A percentile compares a stretch with the other conserved stretches of the same genome.
Conservation (phyloP, 768 basidiomycete genomes). For the Brasilioporus rufonigricans region DNA sequence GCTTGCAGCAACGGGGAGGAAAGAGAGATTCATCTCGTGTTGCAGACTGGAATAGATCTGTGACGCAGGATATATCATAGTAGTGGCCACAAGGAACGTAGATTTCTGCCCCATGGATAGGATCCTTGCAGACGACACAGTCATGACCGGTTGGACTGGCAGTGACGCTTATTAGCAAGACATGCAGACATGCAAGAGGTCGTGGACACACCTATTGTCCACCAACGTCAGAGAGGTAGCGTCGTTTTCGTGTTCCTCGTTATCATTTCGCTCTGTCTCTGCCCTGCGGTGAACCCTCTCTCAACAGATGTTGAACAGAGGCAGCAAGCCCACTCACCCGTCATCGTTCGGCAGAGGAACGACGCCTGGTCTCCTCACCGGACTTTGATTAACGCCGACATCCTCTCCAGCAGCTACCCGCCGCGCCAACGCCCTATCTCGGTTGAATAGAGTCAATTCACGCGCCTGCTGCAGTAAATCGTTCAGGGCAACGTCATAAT, state of each 20-base stretch:
- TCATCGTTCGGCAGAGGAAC: background rate
- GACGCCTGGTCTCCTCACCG: background rate
- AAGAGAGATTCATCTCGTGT: conserved; percentile 38
- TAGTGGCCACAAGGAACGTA: conserved; percentile 34
- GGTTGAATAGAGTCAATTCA: conserved; percentile 10
- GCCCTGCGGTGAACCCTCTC: conserved; percentile 4
- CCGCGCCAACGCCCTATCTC: conserved; percentile 24
- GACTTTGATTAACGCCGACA: background rate
- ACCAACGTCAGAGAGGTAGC: too few relatives aligned
- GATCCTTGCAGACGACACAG: conserved; percentile 37
- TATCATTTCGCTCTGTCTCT: background rate
- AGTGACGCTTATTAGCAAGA: background rate
- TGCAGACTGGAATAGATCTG: conserved; percentile 34
- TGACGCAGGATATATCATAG: conserved; percentile 35
- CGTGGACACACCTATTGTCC: conserved; percentile 15
- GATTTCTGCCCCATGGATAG: conserved; percentile 28
- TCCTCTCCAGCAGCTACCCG: conserved; percentile 13
- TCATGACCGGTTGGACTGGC: conserved; percentile 25
- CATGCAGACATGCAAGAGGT: background rate
- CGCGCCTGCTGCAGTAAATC: conserved; percentile 26
- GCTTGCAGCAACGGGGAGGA: conserved; percentile 41
- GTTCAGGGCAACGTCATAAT: conserved; percentile 25
- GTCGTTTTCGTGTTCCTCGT: too few relatives aligned
- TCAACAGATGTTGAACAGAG: background rate
- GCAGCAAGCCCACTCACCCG: background rate